These are phyloP conservation scores for Verticillium zaregamsianum DNA, from an alignment of 2,329 filamentous ascomycete genomes.

Conservation along the genomic window DNA sequence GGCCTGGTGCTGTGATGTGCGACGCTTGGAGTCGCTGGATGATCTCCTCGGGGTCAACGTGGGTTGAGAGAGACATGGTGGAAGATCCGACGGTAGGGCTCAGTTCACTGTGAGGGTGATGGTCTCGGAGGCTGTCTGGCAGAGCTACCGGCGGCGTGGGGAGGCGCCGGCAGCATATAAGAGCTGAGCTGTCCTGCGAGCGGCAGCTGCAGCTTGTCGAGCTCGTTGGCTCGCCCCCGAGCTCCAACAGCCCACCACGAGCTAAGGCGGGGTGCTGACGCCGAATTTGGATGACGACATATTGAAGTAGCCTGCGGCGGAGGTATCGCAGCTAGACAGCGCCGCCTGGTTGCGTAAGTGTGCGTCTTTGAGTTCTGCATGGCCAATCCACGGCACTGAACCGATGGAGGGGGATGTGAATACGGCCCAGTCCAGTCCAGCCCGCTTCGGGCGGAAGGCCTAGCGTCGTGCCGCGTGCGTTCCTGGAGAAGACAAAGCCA, in stretches of 20 bases:
- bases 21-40: conserved; percentile 45
- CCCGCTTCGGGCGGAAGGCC: not conserved
- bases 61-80: conserved; percentile 12
- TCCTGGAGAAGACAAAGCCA: not conserved
- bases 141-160: not conserved
- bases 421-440: not conserved
- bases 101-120: not conserved
- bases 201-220: not conserved
- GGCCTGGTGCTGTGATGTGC: conserved; percentile 29
- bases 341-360: conserved; percentile 2
- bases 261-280: not conserved
- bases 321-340: not conserved
- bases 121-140: conserved; percentile 16
- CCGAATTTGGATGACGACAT: conserved; percentile 3
- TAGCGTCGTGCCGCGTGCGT: not conserved
- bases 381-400: not conserved
- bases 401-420: not conserved
- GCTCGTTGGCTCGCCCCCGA: no score
- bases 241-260: not conserved
- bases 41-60: conserved; percentile 51
- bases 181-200: not conserved
- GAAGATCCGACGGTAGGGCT: not conserved
- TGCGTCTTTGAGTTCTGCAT: not conserved
- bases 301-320: not conserved
- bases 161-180: not conserved